Base-by-base conservation (phyloP, 129 eudicot species). In the Escallonia herrerae region DNA sequence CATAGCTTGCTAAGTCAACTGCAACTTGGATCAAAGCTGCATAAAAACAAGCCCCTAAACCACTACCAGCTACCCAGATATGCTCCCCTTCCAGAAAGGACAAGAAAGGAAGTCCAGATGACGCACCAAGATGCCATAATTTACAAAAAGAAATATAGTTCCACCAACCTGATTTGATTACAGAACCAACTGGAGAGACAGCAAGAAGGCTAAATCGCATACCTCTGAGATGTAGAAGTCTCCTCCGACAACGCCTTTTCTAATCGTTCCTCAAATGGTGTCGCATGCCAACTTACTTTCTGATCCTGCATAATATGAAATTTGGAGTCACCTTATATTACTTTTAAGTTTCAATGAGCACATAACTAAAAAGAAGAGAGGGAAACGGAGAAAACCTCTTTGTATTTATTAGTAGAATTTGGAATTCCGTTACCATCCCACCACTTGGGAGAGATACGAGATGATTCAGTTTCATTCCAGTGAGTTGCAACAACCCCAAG, bases 261-360 rank as follows among this genome's bases (percentile, higher is more conserved):
- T 40, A 93, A 79, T 47, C 96, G 81, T 87, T 85, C 96, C 75
- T 85, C 98, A 69, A 93, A 93, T 6, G 98, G 96, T 40, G 96
- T 93, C 33, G 95, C 95, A 65, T 93, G 98, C 98, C 96, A 93
- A 56, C 85, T 75, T 40, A 93, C 98, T 80, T 88, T 93, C 77
- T 85, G 96, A 77, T 93, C 98, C 98, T 93, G 84, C 43, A 62
- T 0, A 73, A 65, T 22, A 39, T 40, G 55, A 62, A 37, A 61
- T 15, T 13, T 2, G 43, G 44, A n/a, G 50, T 48, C 49, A 11
- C 59, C 64, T 38, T 4, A 39, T 39, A 41, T 22, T 22, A 22
- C 33, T 22, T 22, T 22, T 22, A 22, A 22, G 33, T 22, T 22
- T 22, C 33, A 22, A 22, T 22, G 33, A 0, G 33, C 33, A 22